phyloP scores from a whole-genome alignment of 768 basidiomycete genomes.

The Amanita molliuscula region DNA sequence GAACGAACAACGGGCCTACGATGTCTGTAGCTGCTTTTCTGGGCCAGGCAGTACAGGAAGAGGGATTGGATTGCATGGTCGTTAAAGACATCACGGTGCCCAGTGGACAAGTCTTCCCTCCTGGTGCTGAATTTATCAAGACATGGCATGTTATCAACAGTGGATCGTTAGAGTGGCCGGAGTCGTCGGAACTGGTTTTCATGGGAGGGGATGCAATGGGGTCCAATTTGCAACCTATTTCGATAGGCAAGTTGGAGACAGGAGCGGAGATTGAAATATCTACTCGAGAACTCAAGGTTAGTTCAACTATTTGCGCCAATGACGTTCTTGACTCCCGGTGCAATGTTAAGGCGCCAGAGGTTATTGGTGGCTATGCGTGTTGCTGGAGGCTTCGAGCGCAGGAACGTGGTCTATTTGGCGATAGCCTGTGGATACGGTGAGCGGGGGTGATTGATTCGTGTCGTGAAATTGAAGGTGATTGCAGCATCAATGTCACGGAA shows the following conservation, averaged over 20 bases:
- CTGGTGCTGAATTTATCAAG: slow-evolving; percentile 81
- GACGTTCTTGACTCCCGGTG: neutral
- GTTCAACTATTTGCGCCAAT: slow-evolving; percentile 7
- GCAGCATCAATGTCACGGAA: slow-evolving; percentile 51
- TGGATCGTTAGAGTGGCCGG: slow-evolving; percentile 56
- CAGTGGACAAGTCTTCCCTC: slow-evolving; percentile 69
- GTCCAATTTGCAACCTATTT: slow-evolving; percentile 19
- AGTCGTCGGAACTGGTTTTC: slow-evolving; percentile 55
- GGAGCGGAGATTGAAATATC: slow-evolving; percentile 55
- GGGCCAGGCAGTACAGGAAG: neutral
- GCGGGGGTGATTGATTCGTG: slow-evolving; percentile 28
- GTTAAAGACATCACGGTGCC: slow-evolving; percentile 61
- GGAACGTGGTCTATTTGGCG: slow-evolving; percentile 51
- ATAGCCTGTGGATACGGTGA: slow-evolving; percentile 64
- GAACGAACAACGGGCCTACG: neutral
- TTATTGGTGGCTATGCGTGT: slow-evolving; percentile 60
- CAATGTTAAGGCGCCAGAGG: slow-evolving; percentile 56
- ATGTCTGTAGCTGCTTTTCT: neutral
- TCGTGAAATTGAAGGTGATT: neutral
- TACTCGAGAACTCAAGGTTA: slow-evolving; percentile 67
- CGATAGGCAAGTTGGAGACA: slow-evolving; percentile 45
- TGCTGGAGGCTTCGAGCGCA: slow-evolving; percentile 68
- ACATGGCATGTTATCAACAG: slow-evolving; percentile 70
- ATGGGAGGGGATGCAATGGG: slow-evolving; percentile 58
- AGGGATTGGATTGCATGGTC: slow-evolving; percentile 23